These are phyloP conservation scores for Alternaria alternata DNA, from an alignment of 2,329 filamentous ascomycete genomes.

Conservation along the genomic window DNA sequence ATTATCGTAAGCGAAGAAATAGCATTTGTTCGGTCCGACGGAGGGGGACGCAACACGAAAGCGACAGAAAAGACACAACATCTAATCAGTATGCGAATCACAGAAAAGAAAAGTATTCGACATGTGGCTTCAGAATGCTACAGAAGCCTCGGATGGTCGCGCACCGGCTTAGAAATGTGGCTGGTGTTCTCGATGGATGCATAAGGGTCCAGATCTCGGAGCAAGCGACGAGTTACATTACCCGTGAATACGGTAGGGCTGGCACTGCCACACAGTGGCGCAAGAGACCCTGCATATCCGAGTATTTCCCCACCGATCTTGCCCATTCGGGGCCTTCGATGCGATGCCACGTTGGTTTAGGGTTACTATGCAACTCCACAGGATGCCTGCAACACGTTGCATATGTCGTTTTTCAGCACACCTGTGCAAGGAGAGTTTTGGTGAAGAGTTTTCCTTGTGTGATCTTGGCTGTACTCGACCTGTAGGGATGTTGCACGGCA, in stretches of 20 bases:
- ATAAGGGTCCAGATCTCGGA: conserved; percentile 22
- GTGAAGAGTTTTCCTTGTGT: conserved; percentile 24
- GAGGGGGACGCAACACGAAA: conserved; percentile 5
- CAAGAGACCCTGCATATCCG: conserved; percentile 21
- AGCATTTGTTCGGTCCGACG: conserved; percentile 9
- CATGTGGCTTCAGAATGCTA: not conserved
- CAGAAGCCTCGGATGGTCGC: conserved; percentile 12
- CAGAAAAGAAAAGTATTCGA: not conserved
- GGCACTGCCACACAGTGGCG: conserved; percentile 25
- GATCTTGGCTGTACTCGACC: conserved; percentile 3
- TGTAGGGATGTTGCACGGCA: conserved; percentile 5
- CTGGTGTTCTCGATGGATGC: conserved; percentile 26
- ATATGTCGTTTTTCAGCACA: conserved; percentile 15
- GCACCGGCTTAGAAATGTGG: conserved; percentile 29
- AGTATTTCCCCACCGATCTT: conserved; percentile 9
- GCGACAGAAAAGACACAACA: not conserved
- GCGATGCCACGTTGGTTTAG: conserved; percentile 24
- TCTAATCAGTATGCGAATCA: not conserved
- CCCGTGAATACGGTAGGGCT: conserved; percentile 29
- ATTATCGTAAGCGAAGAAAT: conserved; percentile 21
- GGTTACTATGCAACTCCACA: conserved; percentile 10
- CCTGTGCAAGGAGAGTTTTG: conserved; percentile 5
- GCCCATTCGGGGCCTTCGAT: conserved; percentile 15
- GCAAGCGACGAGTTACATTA: conserved; percentile 19
- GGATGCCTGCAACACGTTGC: conserved; percentile 18